Evolutionary conservation across 129 eudicot genomes (phyloP), one percentile per base, ranked within the genome.

Genomic region (Lactuca saligna): DNA sequence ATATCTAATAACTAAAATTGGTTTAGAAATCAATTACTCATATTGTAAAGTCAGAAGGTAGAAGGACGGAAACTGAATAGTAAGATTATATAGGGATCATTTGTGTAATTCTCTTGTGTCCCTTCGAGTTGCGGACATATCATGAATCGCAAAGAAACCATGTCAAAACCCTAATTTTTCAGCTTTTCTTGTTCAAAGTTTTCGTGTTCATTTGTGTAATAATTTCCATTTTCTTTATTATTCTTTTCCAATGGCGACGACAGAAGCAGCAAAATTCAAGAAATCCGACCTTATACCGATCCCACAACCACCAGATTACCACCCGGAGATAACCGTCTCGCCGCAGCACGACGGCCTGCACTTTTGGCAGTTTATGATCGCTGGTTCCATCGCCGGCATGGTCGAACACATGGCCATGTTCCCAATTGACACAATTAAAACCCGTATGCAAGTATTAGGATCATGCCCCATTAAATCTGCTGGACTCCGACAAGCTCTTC

Each of bases 391-490:
- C 50, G 97, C 96, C 60, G 96, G 96, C 35, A 81, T 82, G 90
- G 90, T 82, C 17, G 96, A 91, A 65, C 97, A 91, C 83, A 85
- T 91, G 96, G 87, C 97, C 17, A 91, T 91, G 97, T 91, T 88
- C 73, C 97, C 97, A 8, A 85, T 88, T 13, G 97, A 91, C 63
- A 88, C 96, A 33, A 71, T 91, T 61, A 91, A 91, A 42, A 91
- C 97, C 62, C 97, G 89, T 46, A 91, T 91, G 97, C 97, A 91
- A 81, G 82, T 89, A 39, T 74, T 91, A 17, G 89, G 87, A 10
- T 74, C 95, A 9, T 91, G 95, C 74, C 95, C 97, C 0, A 74
- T 91, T n/a, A 87, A 83, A 70, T 59, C 90, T 29, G 91, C 61
- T 0, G 69, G 83, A 11, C 61, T 85, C n/a, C 79, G 76, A 1